Evolutionary conservation across 225 moss, liverwort and hornwort genomes (phyloP).

Genomic region (Ulota crispa): DNA sequence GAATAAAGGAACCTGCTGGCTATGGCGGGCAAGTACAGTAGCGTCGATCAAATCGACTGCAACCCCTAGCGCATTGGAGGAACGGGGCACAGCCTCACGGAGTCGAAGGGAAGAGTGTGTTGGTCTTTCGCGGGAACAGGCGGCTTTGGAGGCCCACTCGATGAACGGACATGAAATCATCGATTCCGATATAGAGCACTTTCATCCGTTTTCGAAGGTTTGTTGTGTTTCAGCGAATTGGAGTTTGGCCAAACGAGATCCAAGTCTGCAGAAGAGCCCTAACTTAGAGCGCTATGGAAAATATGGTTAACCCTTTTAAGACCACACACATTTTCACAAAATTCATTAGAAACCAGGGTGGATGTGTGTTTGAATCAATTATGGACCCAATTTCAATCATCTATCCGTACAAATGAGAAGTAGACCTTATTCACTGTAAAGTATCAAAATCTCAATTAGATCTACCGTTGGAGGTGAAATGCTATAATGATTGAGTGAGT

Average conservation of each 20-base stretch:
- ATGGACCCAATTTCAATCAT: too few species aligned
- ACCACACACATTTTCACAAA: too few species aligned
- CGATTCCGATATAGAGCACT: not conserved
- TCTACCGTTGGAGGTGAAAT: too few species aligned
- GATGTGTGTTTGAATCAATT: too few species aligned
- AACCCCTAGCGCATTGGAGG: not conserved
- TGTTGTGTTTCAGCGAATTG: not conserved
- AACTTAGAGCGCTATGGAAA: too few species aligned
- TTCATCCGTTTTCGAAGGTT: not conserved
- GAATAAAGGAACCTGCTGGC: constrained; percentile 7
- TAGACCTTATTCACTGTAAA: too few species aligned
- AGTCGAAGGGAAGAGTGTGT: not conserved
- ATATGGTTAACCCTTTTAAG: too few species aligned
- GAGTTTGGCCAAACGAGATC: not conserved
- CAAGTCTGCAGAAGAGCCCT: too few species aligned
- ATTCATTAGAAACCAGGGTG: too few species aligned
- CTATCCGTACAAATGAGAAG: too few species aligned
- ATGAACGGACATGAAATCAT: not conserved
- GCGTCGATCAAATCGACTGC: constrained; percentile 7
- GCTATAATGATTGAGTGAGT: too few species aligned
- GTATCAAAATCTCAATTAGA: too few species aligned
- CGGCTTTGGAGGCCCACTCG: not conserved
- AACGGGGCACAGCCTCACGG: not conserved
- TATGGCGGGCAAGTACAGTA: not conserved
- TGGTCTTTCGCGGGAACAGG: not conserved